A percentile compares a stretch with the other conserved stretches of the same genome.
These are phyloP conservation scores for Yamadazyma kanchanaburiensis DNA, from an alignment of 1,139 yeast genomes.

Conservation along the genomic window DNA sequence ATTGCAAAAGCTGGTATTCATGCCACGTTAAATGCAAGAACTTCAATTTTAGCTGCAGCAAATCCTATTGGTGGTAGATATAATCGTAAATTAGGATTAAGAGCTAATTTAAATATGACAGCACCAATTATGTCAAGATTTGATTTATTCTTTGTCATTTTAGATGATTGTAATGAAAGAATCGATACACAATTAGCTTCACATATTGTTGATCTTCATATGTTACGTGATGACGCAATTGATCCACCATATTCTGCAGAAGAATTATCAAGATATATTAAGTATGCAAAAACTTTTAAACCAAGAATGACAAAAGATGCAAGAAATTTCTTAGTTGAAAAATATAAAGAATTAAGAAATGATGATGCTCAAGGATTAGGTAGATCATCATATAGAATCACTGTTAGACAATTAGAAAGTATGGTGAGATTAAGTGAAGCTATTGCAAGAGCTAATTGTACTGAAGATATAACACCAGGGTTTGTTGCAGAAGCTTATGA, in stretches of 20 bases:
- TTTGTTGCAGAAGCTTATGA: constrained; percentile 95
- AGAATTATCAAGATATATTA: constrained; percentile 83
- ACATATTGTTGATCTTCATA: constrained; percentile 91
- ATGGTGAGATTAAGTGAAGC: constrained; percentile 94
- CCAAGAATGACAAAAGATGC: constrained; percentile 87
- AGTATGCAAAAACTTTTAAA: constrained; percentile 89
- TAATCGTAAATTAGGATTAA: constrained; percentile 77
- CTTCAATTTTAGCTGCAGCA: constrained; percentile 95
- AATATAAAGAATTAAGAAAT: constrained; percentile 82
- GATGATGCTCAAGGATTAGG: constrained; percentile 94
- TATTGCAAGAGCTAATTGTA: constrained; percentile 95
- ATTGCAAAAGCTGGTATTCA: constrained; percentile 98
- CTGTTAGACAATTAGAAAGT: constrained; percentile 94
- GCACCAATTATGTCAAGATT: constrained; percentile 99
- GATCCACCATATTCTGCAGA: constrained; percentile 88
- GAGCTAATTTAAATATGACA: constrained; percentile 93
- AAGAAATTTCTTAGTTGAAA: constrained; percentile 68
- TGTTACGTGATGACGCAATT: constrained; percentile 88
- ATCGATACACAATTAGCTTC: constrained; percentile 87
- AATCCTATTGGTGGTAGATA: constrained; percentile 96
- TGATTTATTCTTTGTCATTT: constrained; percentile 88
- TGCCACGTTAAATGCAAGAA: constrained; percentile 94
- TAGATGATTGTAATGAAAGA: constrained; percentile 92
- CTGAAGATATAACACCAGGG: constrained; percentile 79
- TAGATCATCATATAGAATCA: constrained; percentile 83